These are phyloP conservation scores for Lactarius akahatsu DNA, from an alignment of 768 basidiomycete genomes.

Conservation along the genomic window DNA sequence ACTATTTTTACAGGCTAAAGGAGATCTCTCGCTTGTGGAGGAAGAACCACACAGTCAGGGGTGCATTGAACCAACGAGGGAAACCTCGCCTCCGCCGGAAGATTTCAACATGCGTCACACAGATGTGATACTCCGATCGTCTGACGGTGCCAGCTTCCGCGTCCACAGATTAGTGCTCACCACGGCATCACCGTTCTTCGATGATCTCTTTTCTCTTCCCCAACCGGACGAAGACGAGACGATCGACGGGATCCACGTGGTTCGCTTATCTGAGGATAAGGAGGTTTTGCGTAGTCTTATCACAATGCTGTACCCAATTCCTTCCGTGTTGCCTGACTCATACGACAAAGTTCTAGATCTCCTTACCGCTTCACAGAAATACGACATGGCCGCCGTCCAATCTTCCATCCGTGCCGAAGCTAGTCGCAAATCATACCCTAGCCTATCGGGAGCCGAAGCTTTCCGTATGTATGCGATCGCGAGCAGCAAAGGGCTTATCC, in stretches of 20 bases:
- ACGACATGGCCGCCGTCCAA: conserved; percentile 27
- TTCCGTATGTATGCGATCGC: conserved; percentile 27
- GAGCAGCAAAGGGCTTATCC: conserved; percentile 4
- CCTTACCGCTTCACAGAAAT: conserved; percentile 30
- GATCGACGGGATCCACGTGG: conserved; percentile 21
- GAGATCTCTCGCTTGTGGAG: background rate
- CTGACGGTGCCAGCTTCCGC: conserved; percentile 34
- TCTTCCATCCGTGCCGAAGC: conserved; percentile 5
- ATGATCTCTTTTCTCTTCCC: conserved; percentile 34
- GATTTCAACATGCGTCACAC: conserved; percentile 4
- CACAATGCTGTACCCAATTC: conserved; percentile 15
- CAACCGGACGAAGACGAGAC: conserved; percentile 18
- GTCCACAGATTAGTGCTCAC: conserved; percentile 35
- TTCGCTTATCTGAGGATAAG: conserved; percentile 15
- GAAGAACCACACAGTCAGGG: background rate
- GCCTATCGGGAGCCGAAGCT: conserved; percentile 7
- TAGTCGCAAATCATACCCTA: background rate
- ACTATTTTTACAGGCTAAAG: conserved; percentile 1
- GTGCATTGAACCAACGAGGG: background rate
- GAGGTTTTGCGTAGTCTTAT: conserved; percentile 16
- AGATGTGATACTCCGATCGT: conserved; percentile 33
- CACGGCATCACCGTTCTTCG: conserved; percentile 36
- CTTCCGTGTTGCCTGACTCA: conserved; percentile 5
- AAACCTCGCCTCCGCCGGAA: background rate
- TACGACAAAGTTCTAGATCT: conserved; percentile 11